A percentile compares a stretch with the other conserved stretches of the same genome.
Conservation (phyloP, 2,329 filamentous ascomycete genomes). For the Blastomyces gilchristii region DNA sequence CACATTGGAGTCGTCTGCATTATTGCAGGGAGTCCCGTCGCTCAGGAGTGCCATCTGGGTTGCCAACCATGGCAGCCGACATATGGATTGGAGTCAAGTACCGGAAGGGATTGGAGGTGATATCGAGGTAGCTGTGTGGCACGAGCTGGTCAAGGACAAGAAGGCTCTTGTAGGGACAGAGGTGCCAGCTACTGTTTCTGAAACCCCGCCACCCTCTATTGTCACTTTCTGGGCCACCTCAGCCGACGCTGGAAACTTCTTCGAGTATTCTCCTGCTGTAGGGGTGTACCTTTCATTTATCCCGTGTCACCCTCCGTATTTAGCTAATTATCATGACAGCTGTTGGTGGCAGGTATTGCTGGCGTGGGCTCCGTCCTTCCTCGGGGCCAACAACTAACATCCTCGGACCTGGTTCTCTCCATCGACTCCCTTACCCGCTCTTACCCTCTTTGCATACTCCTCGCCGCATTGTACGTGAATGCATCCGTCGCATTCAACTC, state of each 20-base stretch:
- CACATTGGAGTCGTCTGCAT: slow-evolving; percentile 66
- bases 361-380: slow-evolving; percentile 69
- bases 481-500: slow-evolving; percentile 81
- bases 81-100: slow-evolving; percentile 91
- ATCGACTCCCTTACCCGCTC: slow-evolving; percentile 70
- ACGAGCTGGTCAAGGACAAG: slow-evolving; percentile 69
- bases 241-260: slow-evolving; percentile 52
- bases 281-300: slow-evolving; percentile 14
- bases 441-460: slow-evolving; percentile 67
- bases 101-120: slow-evolving; percentile 64
- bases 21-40: slow-evolving; percentile 57
- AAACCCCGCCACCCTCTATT: slow-evolving; percentile 39
- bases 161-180: slow-evolving; percentile 49
- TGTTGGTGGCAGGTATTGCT: slow-evolving; percentile 78
- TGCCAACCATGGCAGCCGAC: slow-evolving; percentile 76
- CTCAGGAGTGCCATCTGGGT: slow-evolving; percentile 83
- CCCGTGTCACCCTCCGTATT: slow-evolving; percentile 2
- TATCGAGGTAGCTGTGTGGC: slow-evolving; percentile 82
- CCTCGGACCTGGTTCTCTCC: slow-evolving; percentile 72
- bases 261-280: slow-evolving; percentile 65
- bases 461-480: slow-evolving; percentile 76
- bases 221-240: slow-evolving; percentile 32
- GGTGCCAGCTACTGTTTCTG: slow-evolving; percentile 53
- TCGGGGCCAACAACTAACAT: slow-evolving; percentile 58
- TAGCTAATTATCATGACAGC: slow-evolving; percentile 36